phyloP scores from a whole-genome alignment of 345 rosid genomes.

The Capsella bursapastoris region DNA sequence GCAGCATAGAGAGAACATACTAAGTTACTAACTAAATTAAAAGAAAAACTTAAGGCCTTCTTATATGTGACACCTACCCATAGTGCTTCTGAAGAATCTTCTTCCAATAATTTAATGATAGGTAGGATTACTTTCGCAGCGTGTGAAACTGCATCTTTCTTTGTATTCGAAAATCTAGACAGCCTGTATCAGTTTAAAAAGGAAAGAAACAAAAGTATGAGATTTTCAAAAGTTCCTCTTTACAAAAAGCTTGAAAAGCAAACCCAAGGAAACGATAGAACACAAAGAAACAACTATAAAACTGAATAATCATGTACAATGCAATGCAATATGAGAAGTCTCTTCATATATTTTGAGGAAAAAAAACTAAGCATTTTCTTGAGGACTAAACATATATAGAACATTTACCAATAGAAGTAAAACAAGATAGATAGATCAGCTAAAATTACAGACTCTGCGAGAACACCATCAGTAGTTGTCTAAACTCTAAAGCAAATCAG shows the following conservation, averaged over 20 bases:
- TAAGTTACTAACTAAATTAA: background rate
- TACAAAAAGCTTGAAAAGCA: background rate
- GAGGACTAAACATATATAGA: background rate
- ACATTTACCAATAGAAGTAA: background rate
- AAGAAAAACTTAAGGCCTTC: background rate
- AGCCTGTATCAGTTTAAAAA: constrained; percentile 52
- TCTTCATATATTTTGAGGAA: background rate
- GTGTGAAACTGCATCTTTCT: constrained; percentile 68
- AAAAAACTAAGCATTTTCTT: too few relatives aligned
- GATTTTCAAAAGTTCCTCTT: background rate
- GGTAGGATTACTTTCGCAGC: constrained; percentile 72
- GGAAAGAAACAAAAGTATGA: constrained; percentile 10
- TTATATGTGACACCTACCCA: constrained; percentile 55
- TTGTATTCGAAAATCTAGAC: constrained; percentile 66
- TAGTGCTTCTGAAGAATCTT: constrained; percentile 63
- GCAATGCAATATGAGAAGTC: constrained; percentile 7
- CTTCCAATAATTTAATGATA: constrained; percentile 68
- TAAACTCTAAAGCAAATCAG: background rate
- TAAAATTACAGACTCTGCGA: background rate
- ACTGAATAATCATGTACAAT: background rate
- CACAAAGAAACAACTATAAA: background rate
- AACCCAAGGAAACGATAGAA: background rate
- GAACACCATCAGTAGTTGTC: background rate
- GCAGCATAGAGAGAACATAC: background rate
- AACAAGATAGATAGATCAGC: background rate